phyloP scores from a whole-genome alignment of 2,329 filamentous ascomycete genomes.

The Dactylellina drechsleri region DNA sequence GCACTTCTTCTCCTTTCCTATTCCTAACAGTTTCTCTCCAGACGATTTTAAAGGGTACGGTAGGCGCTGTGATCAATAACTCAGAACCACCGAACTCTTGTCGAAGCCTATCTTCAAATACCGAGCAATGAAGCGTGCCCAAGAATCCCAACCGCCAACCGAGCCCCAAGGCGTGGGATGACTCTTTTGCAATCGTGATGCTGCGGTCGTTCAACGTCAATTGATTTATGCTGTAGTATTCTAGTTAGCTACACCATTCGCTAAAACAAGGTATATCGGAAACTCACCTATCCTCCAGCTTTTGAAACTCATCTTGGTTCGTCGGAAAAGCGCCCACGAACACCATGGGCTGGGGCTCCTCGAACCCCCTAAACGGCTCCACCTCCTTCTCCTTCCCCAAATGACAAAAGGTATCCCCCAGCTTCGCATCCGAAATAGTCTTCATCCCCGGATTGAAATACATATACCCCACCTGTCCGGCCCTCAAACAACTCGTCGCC shows the following conservation, averaged over 20 bases:
- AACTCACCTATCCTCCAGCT: slow-evolving; percentile 69
- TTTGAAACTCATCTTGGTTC: slow-evolving; percentile 85
- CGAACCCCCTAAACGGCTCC: slow-evolving; percentile 86
- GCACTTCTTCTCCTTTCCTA: slow-evolving; percentile 65
- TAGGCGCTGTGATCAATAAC: slow-evolving; percentile 96
- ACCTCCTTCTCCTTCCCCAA: slow-evolving; percentile 84
- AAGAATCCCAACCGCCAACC: slow-evolving; percentile 95
- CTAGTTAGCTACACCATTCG: slow-evolving; percentile 1
- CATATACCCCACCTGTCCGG: slow-evolving; percentile 95
- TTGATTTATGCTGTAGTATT: slow-evolving; percentile 84
- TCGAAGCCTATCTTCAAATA: slow-evolving; percentile 92
- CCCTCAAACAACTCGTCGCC: slow-evolving; percentile 79
- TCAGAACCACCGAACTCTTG: slow-evolving; percentile 88
- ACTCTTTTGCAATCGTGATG: slow-evolving; percentile 92
- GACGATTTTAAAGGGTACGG: slow-evolving; percentile 84
- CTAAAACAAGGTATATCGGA: too few species aligned
- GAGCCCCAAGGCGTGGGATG: slow-evolving; percentile 89
- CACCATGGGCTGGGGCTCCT: slow-evolving; percentile 98
- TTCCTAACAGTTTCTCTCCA: slow-evolving; percentile 70
- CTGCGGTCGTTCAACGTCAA: slow-evolving; percentile 94
- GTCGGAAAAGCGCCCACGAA: slow-evolving; percentile 97
- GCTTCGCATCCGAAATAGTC: slow-evolving; percentile 90
- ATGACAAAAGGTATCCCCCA: slow-evolving; percentile 92
- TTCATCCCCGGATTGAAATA: slow-evolving; percentile 99
- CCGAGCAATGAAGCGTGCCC: slow-evolving; percentile 97